phyloP scores from a whole-genome alignment of 441 rosid species.

The Populus hybrid region DNA sequence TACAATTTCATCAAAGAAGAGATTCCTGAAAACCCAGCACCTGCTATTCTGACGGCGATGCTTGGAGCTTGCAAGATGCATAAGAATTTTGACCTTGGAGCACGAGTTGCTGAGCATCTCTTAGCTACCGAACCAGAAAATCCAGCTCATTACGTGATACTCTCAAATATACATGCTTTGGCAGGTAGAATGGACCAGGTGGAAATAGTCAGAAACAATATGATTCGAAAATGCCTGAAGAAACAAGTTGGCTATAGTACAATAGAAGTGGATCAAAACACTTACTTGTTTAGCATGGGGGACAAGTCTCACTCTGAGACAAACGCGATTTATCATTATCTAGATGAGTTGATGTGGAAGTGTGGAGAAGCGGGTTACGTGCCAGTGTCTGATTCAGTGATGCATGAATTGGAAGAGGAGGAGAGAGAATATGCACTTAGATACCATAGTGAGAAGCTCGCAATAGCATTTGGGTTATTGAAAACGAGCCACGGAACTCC shows the following conservation, averaged over 20 bases:
- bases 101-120: conserved; percentile 67
- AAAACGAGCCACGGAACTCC: conserved; percentile 44
- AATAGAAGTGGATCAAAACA: conserved; percentile 52
- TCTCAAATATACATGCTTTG: conserved; percentile 75
- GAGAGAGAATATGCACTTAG: conserved; percentile 80
- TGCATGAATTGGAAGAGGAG: conserved; percentile 91
- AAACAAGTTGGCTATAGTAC: conserved; percentile 83
- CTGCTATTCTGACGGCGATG: conserved; percentile 89
- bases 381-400: conserved; percentile 49
- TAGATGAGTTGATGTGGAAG: conserved; percentile 66
- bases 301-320: conserved; percentile 67
- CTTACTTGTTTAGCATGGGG: conserved; percentile 77
- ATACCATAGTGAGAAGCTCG: conserved; percentile 91
- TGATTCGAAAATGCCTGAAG: conserved; percentile 55
- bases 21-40: conserved; percentile 42
- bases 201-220: conserved; percentile 57
- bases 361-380: conserved; percentile 74
- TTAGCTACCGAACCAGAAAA: conserved; percentile 68
- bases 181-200: conserved; percentile 74
- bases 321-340: conserved; percentile 42
- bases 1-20: conserved; percentile 38
- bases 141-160: conserved; percentile 83
- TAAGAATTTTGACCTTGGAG: conserved; percentile 70
- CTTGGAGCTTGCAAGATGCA: conserved; percentile 98
- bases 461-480: conserved; percentile 70